Conservation (phyloP, 1,284 basidiomycete species). For the Melampsora larici-populina region DNA sequence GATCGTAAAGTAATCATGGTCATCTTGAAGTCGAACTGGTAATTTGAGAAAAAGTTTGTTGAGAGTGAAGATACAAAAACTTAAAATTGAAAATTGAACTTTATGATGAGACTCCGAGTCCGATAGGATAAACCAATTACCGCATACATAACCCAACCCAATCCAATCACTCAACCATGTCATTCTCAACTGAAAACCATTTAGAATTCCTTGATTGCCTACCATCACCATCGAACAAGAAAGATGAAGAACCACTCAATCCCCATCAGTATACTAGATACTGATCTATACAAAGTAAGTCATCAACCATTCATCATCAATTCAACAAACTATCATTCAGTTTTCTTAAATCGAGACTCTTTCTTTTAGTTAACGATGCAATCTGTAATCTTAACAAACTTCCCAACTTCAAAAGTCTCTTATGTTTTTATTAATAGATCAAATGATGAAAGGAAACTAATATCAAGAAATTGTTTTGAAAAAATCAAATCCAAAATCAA, state of each 20-base stretch:
- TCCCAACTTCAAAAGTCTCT: conserved; percentile 65
- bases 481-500: conserved; percentile 65
- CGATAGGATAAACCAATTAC: too few species aligned
- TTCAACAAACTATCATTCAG: not conserved
- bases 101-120: too few species aligned
- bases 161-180: too few species aligned
- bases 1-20: too few species aligned
- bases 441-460: conserved; percentile 61
- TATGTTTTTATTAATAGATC: conserved; percentile 86
- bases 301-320: not conserved
- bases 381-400: conserved; percentile 80
- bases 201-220: too few species aligned
- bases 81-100: too few species aligned
- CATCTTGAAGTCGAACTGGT: too few species aligned
- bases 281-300: conserved; percentile 87
- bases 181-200: too few species aligned
- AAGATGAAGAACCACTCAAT: not conserved
- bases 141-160: too few species aligned
- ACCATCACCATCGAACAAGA: too few species aligned
- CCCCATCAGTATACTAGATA: conserved; percentile 67
- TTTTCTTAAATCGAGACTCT: not conserved
- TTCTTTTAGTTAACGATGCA: conserved; percentile 83
- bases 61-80: too few species aligned
- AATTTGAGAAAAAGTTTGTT: too few species aligned
- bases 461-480: conserved; percentile 68